A percentile compares a stretch with the other conserved stretches of the same genome.
phyloP scores from a whole-genome alignment of 2,329 filamentous ascomycete species.

The Botrytis sinoallii region DNA sequence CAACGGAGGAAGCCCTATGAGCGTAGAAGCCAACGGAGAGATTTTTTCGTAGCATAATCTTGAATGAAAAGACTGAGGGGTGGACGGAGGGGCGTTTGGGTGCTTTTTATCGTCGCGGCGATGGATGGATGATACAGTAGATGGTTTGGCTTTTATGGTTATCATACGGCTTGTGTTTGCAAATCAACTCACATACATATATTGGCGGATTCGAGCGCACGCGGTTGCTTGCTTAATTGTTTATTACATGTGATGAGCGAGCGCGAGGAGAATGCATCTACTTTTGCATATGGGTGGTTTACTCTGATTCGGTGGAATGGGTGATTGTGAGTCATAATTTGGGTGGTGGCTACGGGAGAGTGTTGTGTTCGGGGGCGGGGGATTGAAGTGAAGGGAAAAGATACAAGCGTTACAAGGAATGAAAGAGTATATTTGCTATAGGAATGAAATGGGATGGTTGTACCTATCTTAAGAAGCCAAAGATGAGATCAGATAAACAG shows the following conservation, averaged over 20 bases:
- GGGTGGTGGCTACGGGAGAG: no score
- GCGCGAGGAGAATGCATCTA: background rate
- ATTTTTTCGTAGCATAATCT: constrained; percentile 22
- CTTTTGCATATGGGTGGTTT: constrained; percentile 13
- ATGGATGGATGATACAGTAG: constrained; percentile 15
- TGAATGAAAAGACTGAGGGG: background rate
- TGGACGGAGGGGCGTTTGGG: constrained; percentile 7
- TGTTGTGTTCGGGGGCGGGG: background rate
- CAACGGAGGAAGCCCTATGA: constrained; percentile 37
- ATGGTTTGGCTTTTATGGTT: constrained; percentile 8
- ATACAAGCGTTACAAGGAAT: background rate
- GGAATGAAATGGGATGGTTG: background rate
- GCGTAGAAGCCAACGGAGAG: constrained; percentile 33
- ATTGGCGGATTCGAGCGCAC: background rate
- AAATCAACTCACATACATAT: constrained; percentile 7
- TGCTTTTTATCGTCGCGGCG: constrained; percentile 11
- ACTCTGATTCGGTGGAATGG: background rate
- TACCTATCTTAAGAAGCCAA: background rate
- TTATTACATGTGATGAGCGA: background rate
- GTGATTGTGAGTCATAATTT: constrained; percentile 5
- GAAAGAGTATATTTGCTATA: constrained; percentile 1
- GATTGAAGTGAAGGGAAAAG: background rate
- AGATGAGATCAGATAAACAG: background rate
- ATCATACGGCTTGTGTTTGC: constrained; percentile 8
- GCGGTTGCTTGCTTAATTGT: constrained; percentile 5